Evolutionary conservation across 371 early-diverging fungal genomes (phyloP), one percentile per base, ranked within the genome.

Genomic region (Thermomucor indicae-seudaticae): DNA sequence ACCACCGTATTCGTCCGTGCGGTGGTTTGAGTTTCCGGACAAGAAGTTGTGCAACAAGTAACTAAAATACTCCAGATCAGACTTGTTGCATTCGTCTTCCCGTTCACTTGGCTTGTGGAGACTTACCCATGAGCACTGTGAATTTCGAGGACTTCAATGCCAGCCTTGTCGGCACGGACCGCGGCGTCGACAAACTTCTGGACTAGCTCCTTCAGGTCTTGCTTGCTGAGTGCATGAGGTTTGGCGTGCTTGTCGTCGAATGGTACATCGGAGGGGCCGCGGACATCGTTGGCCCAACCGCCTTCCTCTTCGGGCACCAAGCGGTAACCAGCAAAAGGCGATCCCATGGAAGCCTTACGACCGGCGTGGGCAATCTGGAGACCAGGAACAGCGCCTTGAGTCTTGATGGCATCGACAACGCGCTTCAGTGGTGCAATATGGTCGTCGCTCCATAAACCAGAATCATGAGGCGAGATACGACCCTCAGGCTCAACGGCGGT

Each of bases 291-390:
- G 6, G 81, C 75, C 93, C 93, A 92, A 12, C 91, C 92, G 17
- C 85, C 86, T 11, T 81, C 72, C 34, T 71, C 79, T 0, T 41
- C 47, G 1, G 67, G 29, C 2, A 70, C 65, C 12, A 75, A 22
- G 14, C 63, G 41, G 8, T 70, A 65, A 2, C 66, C 53, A 51
- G 58, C 35, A 52, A 58, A 57, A 16, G 79, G 75, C 0, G 86
- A 70, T 20, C 67, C 65, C 28, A 74, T 79, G 16, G 83, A 83
- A 1, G 88, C 83, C 55, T 92, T 91, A 42, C 92, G 74, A 7
- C 94, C 95, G 14, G 90, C 88, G 51, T 93, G 94, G 0, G 80
- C 89, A 4, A 94, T 56, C 54, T 94, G 95, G 52, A 91, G 79
- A 39, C 79, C 92, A 7, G 80, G 59, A 23, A 78, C 64, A 22